These are phyloP conservation scores for Ophiognomonia clavigignenti-juglandacearum DNA, from an alignment of 2,329 filamentous ascomycete species.

Conservation along the genomic window DNA sequence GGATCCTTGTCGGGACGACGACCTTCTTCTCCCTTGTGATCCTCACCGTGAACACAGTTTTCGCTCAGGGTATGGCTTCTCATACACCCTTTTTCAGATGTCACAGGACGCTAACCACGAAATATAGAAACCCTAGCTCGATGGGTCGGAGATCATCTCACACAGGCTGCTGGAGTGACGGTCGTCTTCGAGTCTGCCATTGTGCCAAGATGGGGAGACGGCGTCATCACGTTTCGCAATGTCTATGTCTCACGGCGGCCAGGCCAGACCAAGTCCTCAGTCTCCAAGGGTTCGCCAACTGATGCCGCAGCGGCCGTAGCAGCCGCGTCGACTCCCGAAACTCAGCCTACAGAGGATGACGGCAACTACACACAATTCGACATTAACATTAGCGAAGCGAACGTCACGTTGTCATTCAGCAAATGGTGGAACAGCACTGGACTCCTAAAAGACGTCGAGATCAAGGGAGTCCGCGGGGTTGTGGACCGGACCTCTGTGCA, in stretches of 20 bases:
- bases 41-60: conserved; percentile 88
- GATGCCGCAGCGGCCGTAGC: conserved; percentile 83
- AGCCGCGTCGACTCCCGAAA: conserved; percentile 43
- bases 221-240: conserved; percentile 93
- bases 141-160: conserved; percentile 94
- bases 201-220: conserved; percentile 91
- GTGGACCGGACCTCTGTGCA: conserved; percentile 82
- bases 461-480: conserved; percentile 88
- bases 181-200: conserved; percentile 98
- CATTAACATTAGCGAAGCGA: conserved; percentile 88
- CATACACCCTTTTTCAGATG: neutral
- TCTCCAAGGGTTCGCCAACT: conserved; percentile 86
- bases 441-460: conserved; percentile 82
- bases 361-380: conserved; percentile 98
- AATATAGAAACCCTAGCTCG: conserved; percentile 76
- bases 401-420: conserved; percentile 93
- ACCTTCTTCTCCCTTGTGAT: conserved; percentile 94
- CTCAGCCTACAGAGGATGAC: conserved; percentile 62
- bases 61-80: conserved; percentile 70
- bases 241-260: conserved; percentile 92
- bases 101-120: conserved; percentile 6
- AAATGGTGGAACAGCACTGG: conserved; percentile 99
- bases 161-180: conserved; percentile 85
- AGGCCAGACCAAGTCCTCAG: conserved; percentile 73
- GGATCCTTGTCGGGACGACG: conserved; percentile 94